Evolutionary conservation across 2,329 filamentous ascomycete species (phyloP), one percentile per base, ranked within the genome.

Genomic region (Orbilia ellipsospora): DNA sequence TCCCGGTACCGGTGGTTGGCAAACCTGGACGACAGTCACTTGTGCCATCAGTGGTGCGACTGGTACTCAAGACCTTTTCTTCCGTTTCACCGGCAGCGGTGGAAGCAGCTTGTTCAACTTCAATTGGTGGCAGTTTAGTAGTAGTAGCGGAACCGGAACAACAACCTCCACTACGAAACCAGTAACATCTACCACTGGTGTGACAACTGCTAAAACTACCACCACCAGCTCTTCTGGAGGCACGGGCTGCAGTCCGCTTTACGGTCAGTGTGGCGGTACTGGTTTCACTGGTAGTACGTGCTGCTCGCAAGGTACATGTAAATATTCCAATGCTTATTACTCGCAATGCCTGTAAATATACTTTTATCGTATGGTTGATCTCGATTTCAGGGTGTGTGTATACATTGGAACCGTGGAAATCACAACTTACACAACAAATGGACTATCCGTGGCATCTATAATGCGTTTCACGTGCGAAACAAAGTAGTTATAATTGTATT

Each of bases 91-190:
- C 7, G 79, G 79, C 16, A 77, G 79, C 18, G 76, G 52, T 16
- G 77, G 59, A 23, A 52, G 45, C 36, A 50, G 44, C 40, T 65
- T 80, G 40, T 80, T 80, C 68, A 80, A 80, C 63, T 72, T 80
- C 45, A 77, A 80, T 64, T 80, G 78, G 79, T 80, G 79, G 79
- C 78, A 80, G 57, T 80, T 80, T 65, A 57, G 1, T 26, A 82
- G 83, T 84, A 51, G 80, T 80, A 51, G 63, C n/a, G 26, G 52
- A 6, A 56, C 62, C 15, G 26, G 36, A 7, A 48, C 62, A 13
- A 54, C 61, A 2, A 61, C 40, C 10, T 26, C 62, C 45, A 50
- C 7, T 20, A 40, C 52, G 12, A 51, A 18, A 3, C 15, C 63
- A 0, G 51, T 44, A 15, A 42, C n/a, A 20, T 45, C 59, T 7